Evolutionary conservation across 2,329 filamentous ascomycete species (phyloP), one percentile per base, ranked within the genome.

Genomic region (Colletotrichum lindemuthianum): DNA sequence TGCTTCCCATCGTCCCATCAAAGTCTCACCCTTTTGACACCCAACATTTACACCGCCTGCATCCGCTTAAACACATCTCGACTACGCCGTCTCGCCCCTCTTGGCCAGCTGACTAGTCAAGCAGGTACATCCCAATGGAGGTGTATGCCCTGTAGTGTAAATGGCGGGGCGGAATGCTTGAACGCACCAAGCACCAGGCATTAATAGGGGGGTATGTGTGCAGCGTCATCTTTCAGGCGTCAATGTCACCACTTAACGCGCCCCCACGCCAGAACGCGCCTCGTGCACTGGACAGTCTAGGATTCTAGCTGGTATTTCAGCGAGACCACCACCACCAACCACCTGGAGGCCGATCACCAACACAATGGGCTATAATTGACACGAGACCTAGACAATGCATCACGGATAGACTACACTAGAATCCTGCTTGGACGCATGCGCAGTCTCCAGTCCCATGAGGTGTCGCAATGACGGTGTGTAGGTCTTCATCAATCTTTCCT

Each of bases 91-190:
- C 57, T 8, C 37, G 11, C 34, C 43, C 44, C 37, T 55, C 57
- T 45, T 52, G 47, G 40, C 32, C 24, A 34, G 33, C 44, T 45
- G 49, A 49, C 10, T 44, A 60, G 49, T 34, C 33, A 54, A 64
- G 56, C 39, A 60, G 60, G 44, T 45, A 60, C 45, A 64, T 64
- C 56, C 56, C 34, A 45, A 44, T 51, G 8, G 11, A 54, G 49
- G 47, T 40, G 43, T 37, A 48, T 24, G 24, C 24, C 24, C 24
- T 24, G 34, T 39, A 44, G 48, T 33, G 47, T 58, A 53, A 24
- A 54, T 33, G 49, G 56, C 56, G 60, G 56, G 60, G 60, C 60
- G 8, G 39, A 55, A 54, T 64, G 60, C 60, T 64, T 60, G 60
- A 64, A 60, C 52, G 24, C 33, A 36, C 40, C 40, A 51, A 41